Conservation (phyloP, 352 stramenopile species). For the Elongisporangium undulatum region DNA sequence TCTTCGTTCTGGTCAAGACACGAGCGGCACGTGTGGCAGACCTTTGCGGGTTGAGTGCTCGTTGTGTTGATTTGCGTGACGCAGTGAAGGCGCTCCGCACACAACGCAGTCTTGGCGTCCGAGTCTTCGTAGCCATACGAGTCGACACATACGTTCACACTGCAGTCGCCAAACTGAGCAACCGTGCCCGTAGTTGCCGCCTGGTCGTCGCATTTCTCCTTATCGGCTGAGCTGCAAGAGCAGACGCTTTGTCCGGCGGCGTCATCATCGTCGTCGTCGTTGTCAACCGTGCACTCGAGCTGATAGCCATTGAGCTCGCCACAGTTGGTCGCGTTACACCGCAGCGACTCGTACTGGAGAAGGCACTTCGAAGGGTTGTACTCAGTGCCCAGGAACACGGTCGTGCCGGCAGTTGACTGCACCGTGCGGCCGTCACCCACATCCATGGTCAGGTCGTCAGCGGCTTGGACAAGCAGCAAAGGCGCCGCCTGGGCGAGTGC, state of each 20-base stretch:
- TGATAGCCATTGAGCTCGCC: conserved; percentile 63
- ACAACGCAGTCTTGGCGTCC: conserved; percentile 33
- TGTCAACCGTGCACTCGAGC: conserved; percentile 43
- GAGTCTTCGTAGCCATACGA: conserved; percentile 56
- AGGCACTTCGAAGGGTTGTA: conserved; percentile 65
- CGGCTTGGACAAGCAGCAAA: background rate
- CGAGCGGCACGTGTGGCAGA: conserved; percentile 81
- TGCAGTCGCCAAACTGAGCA: conserved; percentile 71
- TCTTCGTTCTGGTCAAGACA: conserved; percentile 74
- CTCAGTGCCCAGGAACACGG: conserved; percentile 56
- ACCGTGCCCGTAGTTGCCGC: conserved; percentile 23
- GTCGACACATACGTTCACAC: conserved; percentile 37
- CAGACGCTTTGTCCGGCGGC: conserved; percentile 7
- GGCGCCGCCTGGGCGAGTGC: background rate
- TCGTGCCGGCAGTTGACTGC: conserved; percentile 37
- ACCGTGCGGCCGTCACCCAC: conserved; percentile 58
- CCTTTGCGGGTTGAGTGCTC: conserved; percentile 45
- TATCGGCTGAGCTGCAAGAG: too few relatives aligned
- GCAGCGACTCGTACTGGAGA: conserved; percentile 62
- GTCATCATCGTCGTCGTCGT: conserved; percentile 51
- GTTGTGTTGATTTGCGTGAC: conserved; percentile 66
- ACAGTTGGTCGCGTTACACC: conserved; percentile 51
- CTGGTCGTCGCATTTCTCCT: too few relatives aligned
- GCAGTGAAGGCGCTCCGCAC: conserved; percentile 68
- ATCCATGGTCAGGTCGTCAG: conserved; percentile 34